phyloP scores from a whole-genome alignment of 1,284 basidiomycete genomes.

The Vanrija sp. region DNA sequence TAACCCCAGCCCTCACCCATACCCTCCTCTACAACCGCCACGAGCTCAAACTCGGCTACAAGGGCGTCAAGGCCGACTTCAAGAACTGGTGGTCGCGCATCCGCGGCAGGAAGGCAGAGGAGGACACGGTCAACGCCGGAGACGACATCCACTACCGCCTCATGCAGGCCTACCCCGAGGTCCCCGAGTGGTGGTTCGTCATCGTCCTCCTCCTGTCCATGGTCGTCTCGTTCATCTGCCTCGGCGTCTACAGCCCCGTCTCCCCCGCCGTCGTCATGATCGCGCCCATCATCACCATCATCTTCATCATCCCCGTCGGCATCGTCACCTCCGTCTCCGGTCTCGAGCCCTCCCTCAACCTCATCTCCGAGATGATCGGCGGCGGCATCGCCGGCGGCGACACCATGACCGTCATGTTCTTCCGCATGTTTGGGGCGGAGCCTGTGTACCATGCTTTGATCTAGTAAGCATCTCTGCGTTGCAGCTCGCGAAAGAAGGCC shows the following conservation, averaged over 20 bases:
- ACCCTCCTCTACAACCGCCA: background rate
- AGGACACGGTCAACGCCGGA: too few relatives aligned
- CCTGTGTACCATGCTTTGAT: background rate
- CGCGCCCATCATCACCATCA: background rate
- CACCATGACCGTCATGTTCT: background rate
- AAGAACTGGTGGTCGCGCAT: background rate
- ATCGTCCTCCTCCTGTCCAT: background rate
- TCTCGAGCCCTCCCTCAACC: background rate
- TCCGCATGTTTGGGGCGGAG: background rate
- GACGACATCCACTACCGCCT: background rate
- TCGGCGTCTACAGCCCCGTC: background rate
- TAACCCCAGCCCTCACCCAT: background rate
- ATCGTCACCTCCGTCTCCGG: background rate
- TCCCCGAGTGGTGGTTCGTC: constrained; percentile 1
- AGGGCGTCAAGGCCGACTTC: background rate
- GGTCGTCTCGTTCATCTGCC: background rate
- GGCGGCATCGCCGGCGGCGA: background rate
- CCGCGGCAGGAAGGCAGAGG: too few relatives aligned
- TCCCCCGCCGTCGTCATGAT: background rate
- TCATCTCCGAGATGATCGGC: background rate
- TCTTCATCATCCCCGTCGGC: background rate
- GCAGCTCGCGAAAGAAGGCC: too few relatives aligned
- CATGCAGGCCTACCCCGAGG: background rate
- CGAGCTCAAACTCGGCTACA: background rate
- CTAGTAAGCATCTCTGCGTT: background rate